A percentile compares a stretch with the other conserved stretches of the same genome.
Evolutionary conservation across 495 filamentous ascomycete species (phyloP).

Genomic region (Copromyces sp.): DNA sequence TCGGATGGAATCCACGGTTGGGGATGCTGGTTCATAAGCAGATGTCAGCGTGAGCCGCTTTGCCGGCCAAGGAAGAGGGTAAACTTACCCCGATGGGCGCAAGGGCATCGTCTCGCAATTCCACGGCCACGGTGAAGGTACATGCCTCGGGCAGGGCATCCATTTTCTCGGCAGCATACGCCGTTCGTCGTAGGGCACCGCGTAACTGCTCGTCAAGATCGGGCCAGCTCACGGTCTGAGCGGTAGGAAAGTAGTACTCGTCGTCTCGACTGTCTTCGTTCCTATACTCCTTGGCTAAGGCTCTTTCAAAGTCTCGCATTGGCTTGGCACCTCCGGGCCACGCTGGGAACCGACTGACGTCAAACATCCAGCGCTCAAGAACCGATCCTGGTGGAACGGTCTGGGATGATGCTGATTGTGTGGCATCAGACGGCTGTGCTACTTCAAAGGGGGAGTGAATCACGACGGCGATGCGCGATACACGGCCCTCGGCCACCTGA

Average conservation of each 20-base stretch:
- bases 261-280: conserved; percentile 6
- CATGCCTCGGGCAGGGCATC: conserved; percentile 60
- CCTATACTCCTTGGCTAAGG: not conserved
- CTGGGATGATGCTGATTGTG: not conserved
- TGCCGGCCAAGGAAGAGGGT: not conserved
- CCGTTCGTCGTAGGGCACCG: conserved; percentile 41
- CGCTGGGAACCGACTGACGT: conserved; percentile 64
- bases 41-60: not conserved
- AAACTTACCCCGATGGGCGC: conserved; percentile 58
- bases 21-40: conserved; percentile 35
- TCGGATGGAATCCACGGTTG: conserved; percentile 59
- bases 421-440: not conserved
- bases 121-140: conserved; percentile 79
- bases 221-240: conserved; percentile 22
- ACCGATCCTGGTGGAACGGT: conserved; percentile 24
- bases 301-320: conserved; percentile 20
- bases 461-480: conserved; percentile 64
- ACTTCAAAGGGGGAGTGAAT: conserved; percentile 46
- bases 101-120: conserved; percentile 62
- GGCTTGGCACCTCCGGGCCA: conserved; percentile 27
- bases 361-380: conserved; percentile 81
- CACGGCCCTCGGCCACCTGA: conserved; percentile 50
- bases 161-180: conserved; percentile 48
- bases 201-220: conserved; percentile 39
- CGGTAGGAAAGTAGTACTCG: not conserved